A percentile compares a stretch with the other conserved stretches of the same genome.
Conservation (phyloP, 106 monocot genomes). For the Platanthera zijinensis region DNA sequence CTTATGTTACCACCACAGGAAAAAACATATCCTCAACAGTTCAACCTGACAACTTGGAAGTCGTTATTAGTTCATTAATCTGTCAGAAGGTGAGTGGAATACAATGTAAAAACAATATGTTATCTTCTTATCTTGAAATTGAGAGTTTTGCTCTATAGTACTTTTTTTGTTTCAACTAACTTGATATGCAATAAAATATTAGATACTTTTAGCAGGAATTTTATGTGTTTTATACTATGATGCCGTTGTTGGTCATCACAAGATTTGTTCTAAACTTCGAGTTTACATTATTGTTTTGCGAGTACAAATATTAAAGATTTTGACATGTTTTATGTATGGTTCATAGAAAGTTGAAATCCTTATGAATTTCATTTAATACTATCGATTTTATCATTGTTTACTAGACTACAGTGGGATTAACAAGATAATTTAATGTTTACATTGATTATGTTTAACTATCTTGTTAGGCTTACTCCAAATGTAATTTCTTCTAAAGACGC, state of each 20-base stretch:
- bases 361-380: neutral
- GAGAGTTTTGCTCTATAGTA: neutral
- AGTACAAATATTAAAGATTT: neutral
- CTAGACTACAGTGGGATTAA: neutral
- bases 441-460: no score
- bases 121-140: neutral
- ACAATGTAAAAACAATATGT: neutral
- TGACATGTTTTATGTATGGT: neutral
- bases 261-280: neutral
- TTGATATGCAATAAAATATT: neutral
- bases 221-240: neutral
- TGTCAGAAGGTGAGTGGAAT: constrained; percentile 64
- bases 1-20: constrained; percentile 70
- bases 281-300: neutral
- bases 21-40: constrained; percentile 56
- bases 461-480: no score
- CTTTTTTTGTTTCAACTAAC: neutral
- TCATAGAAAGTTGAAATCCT: neutral
- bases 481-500: no score
- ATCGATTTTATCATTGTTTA: neutral
- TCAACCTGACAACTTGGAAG: constrained; percentile 67
- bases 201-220: neutral
- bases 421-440: neutral
- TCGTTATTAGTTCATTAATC: constrained; percentile 50
- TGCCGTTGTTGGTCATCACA: neutral